Conservation (phyloP, 129 eudicot genomes). For the Pseudognaphalium luteoalbum region DNA sequence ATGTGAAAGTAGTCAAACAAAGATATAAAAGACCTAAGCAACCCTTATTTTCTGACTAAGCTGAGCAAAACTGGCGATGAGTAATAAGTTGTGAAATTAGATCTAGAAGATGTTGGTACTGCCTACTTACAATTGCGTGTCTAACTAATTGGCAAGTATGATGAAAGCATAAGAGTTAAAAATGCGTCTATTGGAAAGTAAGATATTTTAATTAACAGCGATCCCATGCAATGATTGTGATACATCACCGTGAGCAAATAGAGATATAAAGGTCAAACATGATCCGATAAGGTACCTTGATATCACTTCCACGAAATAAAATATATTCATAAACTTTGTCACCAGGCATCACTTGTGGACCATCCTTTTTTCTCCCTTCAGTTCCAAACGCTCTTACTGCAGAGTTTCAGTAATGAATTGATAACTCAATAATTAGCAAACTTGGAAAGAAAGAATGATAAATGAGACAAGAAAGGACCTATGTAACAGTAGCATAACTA, state of each 20-base stretch:
- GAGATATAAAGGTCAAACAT: slow-evolving; percentile 14
- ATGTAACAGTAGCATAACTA: slow-evolving; percentile 14
- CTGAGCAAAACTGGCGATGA: no score
- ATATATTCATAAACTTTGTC: slow-evolving; percentile 92
- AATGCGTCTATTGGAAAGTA: background rate
- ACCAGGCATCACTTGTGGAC: slow-evolving; percentile 75
- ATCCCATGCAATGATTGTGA: background rate
- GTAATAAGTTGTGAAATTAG: background rate
- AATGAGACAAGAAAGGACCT: background rate
- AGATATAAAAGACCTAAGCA: background rate
- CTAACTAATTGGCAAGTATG: background rate
- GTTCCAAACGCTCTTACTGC: slow-evolving; percentile 91
- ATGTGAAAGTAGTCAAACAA: background rate
- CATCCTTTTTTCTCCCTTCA: slow-evolving; percentile 89
- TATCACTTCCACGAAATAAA: slow-evolving; percentile 90
- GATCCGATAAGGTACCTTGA: slow-evolving; percentile 53
- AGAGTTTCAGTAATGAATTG: background rate
- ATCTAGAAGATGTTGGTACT: background rate
- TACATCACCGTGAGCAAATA: background rate
- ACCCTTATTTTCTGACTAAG: no score
- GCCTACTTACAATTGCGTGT: background rate
- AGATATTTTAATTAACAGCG: background rate
- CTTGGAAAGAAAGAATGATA: background rate
- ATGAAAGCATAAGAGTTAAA: background rate
- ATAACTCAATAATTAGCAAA: background rate